These are phyloP conservation scores for Trichoderma asperelloides DNA, from an alignment of 495 filamentous ascomycete species.

Conservation along the genomic window DNA sequence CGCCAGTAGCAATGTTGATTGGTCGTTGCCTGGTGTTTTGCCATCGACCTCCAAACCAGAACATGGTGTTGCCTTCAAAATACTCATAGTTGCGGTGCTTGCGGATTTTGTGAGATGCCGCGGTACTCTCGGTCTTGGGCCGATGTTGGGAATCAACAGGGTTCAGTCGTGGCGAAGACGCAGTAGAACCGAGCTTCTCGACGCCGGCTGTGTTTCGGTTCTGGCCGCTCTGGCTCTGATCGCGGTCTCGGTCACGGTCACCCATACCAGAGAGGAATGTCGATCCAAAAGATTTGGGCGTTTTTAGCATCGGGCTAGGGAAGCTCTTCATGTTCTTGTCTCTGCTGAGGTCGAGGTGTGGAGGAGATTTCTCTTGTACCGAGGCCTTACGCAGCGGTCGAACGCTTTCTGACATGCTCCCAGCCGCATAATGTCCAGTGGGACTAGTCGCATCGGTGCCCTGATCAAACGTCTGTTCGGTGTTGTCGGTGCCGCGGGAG, in stretches of 20 bases:
- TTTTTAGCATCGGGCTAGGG: conserved; percentile 50
- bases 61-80: conserved; percentile 84
- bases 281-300: conserved; percentile 64
- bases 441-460: conserved; percentile 69
- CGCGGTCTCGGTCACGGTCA: conserved; percentile 1
- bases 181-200: conserved; percentile 66
- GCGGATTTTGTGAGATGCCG: conserved; percentile 18
- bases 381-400: conserved; percentile 45
- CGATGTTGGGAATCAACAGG: conserved; percentile 19
- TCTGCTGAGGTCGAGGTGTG: conserved; percentile 49
- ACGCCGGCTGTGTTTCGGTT: conserved; percentile 51
- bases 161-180: conserved; percentile 59
- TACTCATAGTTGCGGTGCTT: conserved; percentile 73
- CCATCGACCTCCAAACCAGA: conserved; percentile 74
- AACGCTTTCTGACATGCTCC: conserved; percentile 66
- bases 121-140: conserved; percentile 18
- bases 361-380: conserved; percentile 34
- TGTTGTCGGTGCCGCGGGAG: conserved; percentile 72
- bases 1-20: conserved; percentile 82
- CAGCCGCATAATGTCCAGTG: conserved; percentile 52
- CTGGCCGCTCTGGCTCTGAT: conserved; percentile 37
- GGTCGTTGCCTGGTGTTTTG: conserved; percentile 84
- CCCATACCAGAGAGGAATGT: conserved; percentile 43
- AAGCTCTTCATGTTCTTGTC: conserved; percentile 36
- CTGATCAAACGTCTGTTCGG: conserved; percentile 51